Evolutionary conservation across 2,329 filamentous ascomycete species (phyloP).

Genomic region (Fusarium pilosicola): DNA sequence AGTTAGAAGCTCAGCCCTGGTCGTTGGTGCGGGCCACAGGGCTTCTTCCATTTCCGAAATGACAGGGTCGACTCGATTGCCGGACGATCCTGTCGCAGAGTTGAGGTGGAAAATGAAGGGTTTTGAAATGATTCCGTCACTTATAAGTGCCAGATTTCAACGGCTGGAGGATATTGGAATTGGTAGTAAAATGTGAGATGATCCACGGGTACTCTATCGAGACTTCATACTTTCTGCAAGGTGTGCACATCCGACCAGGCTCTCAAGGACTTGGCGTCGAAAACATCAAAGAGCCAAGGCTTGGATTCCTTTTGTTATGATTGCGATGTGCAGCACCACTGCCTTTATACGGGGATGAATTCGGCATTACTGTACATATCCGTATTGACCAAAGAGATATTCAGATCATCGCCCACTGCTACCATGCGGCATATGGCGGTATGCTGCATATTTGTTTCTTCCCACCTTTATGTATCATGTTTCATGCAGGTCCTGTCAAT

Average conservation of each 20-base stretch:
- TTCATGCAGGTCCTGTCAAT: conserved; percentile 15
- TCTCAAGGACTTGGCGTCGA: background rate
- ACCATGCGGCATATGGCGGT: background rate
- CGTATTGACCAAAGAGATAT: background rate
- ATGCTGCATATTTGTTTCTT: background rate
- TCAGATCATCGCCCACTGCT: conserved; percentile 22
- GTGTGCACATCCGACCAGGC: background rate
- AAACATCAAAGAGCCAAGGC: conserved; percentile 4
- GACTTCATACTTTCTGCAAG: background rate
- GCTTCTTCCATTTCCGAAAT: conserved; percentile 35
- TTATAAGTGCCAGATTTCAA: background rate
- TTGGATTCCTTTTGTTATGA: conserved; percentile 5
- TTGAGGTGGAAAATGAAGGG: background rate
- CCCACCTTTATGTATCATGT: background rate
- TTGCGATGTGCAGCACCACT: conserved; percentile 30
- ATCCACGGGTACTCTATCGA: background rate
- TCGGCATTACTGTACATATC: background rate
- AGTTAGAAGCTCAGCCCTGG: conserved; percentile 7
- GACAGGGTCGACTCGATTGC: conserved; percentile 41
- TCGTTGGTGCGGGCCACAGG: conserved; percentile 10
- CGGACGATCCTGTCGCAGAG: conserved; percentile 31
- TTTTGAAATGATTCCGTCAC: conserved; percentile 21
- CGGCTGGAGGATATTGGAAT: background rate
- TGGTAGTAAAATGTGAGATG: background rate
- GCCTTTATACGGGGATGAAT: background rate